Conservation (phyloP, 2,329 filamentous ascomycete genomes). For the Escovopsis sp. region DNA sequence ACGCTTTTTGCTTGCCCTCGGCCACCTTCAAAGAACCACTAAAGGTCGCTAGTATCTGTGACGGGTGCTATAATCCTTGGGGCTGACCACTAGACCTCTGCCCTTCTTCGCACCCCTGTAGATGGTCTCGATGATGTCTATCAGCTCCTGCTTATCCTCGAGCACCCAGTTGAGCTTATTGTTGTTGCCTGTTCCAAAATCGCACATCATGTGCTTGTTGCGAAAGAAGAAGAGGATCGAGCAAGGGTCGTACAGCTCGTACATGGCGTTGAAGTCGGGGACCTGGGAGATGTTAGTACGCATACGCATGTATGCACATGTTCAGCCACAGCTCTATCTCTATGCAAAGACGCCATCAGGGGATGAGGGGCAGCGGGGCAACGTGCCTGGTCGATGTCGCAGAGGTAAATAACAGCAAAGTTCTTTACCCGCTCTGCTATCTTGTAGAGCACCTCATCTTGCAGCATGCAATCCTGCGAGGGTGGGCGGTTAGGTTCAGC, state of each 20-base stretch:
- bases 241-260: constrained; percentile 78
- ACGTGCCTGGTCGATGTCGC: constrained; percentile 54
- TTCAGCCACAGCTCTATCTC: too few species aligned
- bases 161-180: constrained; percentile 93
- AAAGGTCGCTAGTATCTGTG: constrained; percentile 6
- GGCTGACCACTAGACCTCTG: constrained; percentile 85
- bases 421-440: constrained; percentile 91
- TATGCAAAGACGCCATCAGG: too few species aligned
- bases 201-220: constrained; percentile 98
- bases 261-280: constrained; percentile 92
- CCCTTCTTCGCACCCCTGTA: constrained; percentile 99
- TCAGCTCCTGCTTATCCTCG: constrained; percentile 95
- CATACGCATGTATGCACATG: too few species aligned
- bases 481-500: constrained; percentile 43
- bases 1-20: too few species aligned
- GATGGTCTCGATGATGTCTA: constrained; percentile 96
- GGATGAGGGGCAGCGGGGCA: too few species aligned
- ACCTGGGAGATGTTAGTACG: too few species aligned
- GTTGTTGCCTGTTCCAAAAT: constrained; percentile 96
- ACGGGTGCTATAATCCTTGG: constrained; percentile 43
- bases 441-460: constrained; percentile 89
- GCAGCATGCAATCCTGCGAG: constrained; percentile 43
- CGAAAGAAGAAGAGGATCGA: constrained; percentile 96
- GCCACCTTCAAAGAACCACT: too few species aligned
- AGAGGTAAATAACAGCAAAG: constrained; percentile 84